Evolutionary conservation across 2,329 filamentous ascomycete species (phyloP).

Genomic region (Sclerotinia minor): DNA sequence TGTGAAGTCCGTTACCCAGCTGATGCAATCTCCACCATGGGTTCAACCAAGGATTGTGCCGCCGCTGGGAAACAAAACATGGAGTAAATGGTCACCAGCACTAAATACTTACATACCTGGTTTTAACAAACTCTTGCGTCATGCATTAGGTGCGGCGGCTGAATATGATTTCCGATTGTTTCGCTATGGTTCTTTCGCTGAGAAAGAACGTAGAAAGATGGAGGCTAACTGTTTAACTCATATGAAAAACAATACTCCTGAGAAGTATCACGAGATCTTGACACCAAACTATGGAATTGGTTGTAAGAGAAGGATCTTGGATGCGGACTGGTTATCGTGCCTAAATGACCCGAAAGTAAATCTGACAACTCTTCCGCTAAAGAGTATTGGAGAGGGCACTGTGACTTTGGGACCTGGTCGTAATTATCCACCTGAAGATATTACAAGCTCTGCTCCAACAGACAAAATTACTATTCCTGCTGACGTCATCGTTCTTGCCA

Average conservation of each 20-base stretch:
- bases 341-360: constrained; percentile 52
- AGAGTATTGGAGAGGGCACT: constrained; percentile 48
- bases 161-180: constrained; percentile 53
- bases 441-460: constrained; percentile 32
- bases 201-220: constrained; percentile 45
- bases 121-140: constrained; percentile 46
- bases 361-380: constrained; percentile 54
- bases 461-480: constrained; percentile 49
- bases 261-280: constrained; percentile 58
- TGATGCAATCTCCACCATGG: constrained; percentile 61
- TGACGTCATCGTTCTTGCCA: constrained; percentile 59
- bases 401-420: constrained; percentile 53
- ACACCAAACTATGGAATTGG: constrained; percentile 58
- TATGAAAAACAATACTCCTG: constrained; percentile 51
- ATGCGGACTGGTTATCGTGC: constrained; percentile 52
- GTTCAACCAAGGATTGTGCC: constrained; percentile 47
- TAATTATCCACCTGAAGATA: constrained; percentile 45
- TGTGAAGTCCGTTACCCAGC: constrained; percentile 57
- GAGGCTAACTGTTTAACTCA: constrained; percentile 47
- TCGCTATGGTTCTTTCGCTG: constrained; percentile 44
- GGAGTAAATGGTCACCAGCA: constrained; percentile 49
- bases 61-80: constrained; percentile 45
- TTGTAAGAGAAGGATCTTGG: constrained; percentile 58
- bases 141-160: constrained; percentile 44
- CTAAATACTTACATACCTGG: constrained; percentile 51